These are phyloP conservation scores for Diplodia mutila DNA, from an alignment of 2,329 filamentous ascomycete species.

Conservation along the genomic window DNA sequence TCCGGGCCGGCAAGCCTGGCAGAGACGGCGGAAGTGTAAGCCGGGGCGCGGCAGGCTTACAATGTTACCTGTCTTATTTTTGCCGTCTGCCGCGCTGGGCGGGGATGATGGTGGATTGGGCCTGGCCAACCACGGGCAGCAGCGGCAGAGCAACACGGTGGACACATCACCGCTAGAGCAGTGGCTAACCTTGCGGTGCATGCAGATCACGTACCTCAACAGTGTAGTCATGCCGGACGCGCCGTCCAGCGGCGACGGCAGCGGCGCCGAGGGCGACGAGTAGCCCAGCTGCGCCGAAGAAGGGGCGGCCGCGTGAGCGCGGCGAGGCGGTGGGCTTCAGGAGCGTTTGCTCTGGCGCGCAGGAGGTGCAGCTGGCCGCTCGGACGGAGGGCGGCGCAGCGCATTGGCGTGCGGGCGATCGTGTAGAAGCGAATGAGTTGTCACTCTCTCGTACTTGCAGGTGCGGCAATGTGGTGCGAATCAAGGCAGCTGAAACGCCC, in stretches of 20 bases:
- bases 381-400: slow-evolving; percentile 25
- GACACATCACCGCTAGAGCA: slow-evolving; percentile 18
- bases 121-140: slow-evolving; percentile 23
- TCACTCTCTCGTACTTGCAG: slow-evolving; percentile 23
- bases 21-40: slow-evolving; percentile 6
- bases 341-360: slow-evolving; percentile 2
- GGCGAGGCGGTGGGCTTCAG: slow-evolving; percentile 28
- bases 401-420: slow-evolving; percentile 15
- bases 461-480: slow-evolving; percentile 25
- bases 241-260: slow-evolving; percentile 36
- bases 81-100: slow-evolving; percentile 16
- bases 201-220: slow-evolving; percentile 56
- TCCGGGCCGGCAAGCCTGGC: slow-evolving; percentile 12
- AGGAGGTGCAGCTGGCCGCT: slow-evolving; percentile 5
- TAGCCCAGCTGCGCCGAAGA: slow-evolving; percentile 23
- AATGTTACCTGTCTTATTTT: slow-evolving; percentile 26
- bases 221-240: slow-evolving; percentile 55
- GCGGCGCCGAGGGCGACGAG: slow-evolving; percentile 31
- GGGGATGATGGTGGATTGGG: slow-evolving; percentile 25
- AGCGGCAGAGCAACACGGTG: slow-evolving; percentile 16
- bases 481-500: slow-evolving; percentile 25
- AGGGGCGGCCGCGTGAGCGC: slow-evolving; percentile 27
- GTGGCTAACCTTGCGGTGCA: slow-evolving; percentile 22
- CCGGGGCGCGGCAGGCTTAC: not conserved
- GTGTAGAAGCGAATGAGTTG: slow-evolving; percentile 23